Evolutionary conservation across 2,329 filamentous ascomycete species (phyloP).

Genomic region (Canariomyces notabilis): DNA sequence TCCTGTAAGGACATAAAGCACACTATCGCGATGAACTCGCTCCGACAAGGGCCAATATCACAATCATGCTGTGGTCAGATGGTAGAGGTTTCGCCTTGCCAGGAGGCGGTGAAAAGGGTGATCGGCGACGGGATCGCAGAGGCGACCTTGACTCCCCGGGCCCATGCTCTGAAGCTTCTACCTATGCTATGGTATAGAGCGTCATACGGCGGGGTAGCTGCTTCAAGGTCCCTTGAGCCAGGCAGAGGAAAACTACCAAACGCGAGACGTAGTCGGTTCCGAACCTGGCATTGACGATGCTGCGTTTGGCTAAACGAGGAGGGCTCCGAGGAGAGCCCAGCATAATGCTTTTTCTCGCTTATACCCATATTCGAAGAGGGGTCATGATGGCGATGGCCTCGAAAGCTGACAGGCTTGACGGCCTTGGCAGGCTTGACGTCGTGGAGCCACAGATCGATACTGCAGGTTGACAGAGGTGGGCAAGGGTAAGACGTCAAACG

Average conservation of each 20-base stretch:
- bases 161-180: constrained; percentile 15
- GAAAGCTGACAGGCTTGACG: not conserved
- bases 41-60: too few relatives aligned
- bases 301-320: not conserved
- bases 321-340: not conserved
- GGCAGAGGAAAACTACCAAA: constrained; percentile 8
- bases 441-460: constrained; percentile 14
- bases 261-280: constrained; percentile 17
- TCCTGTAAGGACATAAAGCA: too few relatives aligned
- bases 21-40: too few relatives aligned
- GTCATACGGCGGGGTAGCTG: constrained; percentile 17
- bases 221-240: not conserved
- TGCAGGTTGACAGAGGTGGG: constrained; percentile 14
- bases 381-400: too few relatives aligned
- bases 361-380: not conserved
- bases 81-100: too few relatives aligned
- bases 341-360: not conserved
- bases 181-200: constrained; percentile 8
- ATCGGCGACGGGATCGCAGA: constrained; percentile 3
- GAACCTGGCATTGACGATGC: not conserved
- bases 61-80: too few relatives aligned
- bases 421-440: constrained; percentile 1
- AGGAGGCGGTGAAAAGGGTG: too few relatives aligned
- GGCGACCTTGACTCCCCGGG: constrained; percentile 8
- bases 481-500: constrained; percentile 10